These are phyloP conservation scores for Xylariaceae sp. DNA, from an alignment of 2,329 filamentous ascomycete species.

Conservation along the genomic window DNA sequence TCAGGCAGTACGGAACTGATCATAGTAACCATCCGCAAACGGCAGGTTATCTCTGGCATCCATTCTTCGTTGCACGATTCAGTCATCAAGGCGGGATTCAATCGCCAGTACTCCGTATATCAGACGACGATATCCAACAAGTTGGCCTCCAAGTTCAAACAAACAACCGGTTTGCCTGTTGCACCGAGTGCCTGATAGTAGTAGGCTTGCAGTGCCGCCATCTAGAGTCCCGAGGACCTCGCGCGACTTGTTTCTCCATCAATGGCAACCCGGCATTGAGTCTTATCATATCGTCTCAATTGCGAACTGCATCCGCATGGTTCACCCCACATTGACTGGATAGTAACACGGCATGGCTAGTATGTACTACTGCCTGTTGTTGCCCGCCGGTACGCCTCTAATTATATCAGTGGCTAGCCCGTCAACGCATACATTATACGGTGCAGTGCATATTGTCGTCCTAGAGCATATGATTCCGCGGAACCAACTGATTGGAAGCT, in stretches of 20 bases:
- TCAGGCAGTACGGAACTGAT: constrained; percentile 3
- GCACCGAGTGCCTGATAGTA: constrained; percentile 10
- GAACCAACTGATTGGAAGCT: background rate
- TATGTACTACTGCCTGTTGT: constrained; percentile 7
- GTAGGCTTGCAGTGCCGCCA: constrained; percentile 11
- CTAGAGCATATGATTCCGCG: background rate
- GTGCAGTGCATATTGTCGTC: background rate
- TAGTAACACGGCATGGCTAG: constrained; percentile 13
- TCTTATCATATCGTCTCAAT: constrained; percentile 21
- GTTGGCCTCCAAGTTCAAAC: constrained; percentile 11
- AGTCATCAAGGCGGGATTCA: constrained; percentile 5
- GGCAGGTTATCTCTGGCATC: constrained; percentile 16
- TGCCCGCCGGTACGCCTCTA: constrained; percentile 14
- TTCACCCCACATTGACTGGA: constrained; percentile 11
- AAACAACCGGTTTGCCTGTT: constrained; percentile 19
- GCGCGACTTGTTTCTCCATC: constrained; percentile 27
- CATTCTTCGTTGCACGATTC: constrained; percentile 11
- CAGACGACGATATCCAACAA: constrained; percentile 1
- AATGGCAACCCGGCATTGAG: constrained; percentile 25
- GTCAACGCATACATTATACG: background rate
- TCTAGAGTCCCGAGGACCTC: constrained; percentile 10
- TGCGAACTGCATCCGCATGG: constrained; percentile 16
- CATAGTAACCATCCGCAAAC: constrained; percentile 6
- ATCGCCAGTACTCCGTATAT: constrained; percentile 1
- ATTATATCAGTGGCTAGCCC: background rate